A percentile compares a stretch with the other conserved stretches of the same genome.
Conservation (phyloP, 768 basidiomycete genomes). For the Amanita pseudoporphyria region DNA sequence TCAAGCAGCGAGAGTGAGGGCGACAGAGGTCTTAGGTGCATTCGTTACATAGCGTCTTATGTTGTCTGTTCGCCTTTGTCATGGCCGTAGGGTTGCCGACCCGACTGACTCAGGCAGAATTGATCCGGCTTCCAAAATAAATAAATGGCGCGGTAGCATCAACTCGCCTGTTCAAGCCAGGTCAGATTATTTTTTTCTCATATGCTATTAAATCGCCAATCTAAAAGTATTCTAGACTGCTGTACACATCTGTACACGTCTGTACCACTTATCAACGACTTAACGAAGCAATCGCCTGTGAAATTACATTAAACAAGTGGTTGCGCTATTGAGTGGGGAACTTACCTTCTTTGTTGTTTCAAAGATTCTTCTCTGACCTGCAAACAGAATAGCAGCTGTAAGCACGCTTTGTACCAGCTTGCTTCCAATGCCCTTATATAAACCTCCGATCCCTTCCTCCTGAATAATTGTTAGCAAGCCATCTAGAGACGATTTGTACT, state of each 20-base stretch:
- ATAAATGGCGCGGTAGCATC: no score
- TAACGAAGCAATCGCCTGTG: not conserved
- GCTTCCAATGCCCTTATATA: conserved; percentile 81
- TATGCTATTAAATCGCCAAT: not conserved
- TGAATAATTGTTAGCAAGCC: conserved; percentile 71
- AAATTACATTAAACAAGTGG: not conserved
- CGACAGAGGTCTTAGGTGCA: no score
- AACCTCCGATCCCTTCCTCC: conserved; percentile 71
- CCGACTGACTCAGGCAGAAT: no score
- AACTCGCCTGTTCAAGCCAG: conserved; percentile 57
- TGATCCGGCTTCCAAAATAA: not conserved
- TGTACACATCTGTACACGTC: no score
- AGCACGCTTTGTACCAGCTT: conserved; percentile 90
- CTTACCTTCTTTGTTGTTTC: conserved; percentile 52
- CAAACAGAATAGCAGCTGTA: conserved; percentile 91
- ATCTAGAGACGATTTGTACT: conserved; percentile 67
- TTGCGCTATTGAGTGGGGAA: not conserved
- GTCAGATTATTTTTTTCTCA: conserved; percentile 26
- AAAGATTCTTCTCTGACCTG: conserved; percentile 75
- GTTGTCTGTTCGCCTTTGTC: no score
- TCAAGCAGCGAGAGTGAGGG: no score
- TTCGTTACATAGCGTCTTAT: no score
- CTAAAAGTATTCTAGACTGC: not conserved
- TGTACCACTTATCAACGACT: not conserved
- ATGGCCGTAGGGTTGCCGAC: no score